Evolutionary conservation across 768 basidiomycete species (phyloP).

Genomic region (Kwoniella mangroviensis): DNA sequence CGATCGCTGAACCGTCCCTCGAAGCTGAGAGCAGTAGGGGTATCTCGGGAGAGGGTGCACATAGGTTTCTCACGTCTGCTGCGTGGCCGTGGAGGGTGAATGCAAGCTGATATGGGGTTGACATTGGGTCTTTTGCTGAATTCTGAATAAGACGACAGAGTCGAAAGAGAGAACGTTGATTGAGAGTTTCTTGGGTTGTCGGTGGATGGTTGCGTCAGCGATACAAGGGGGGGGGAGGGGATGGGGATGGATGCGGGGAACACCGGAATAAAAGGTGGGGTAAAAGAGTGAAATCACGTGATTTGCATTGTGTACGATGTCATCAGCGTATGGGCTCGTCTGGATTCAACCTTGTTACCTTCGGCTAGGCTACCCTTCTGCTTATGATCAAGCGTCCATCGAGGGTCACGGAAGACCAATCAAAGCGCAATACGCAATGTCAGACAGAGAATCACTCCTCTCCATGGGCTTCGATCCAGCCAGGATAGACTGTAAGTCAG

Average conservation of each 20-base stretch:
- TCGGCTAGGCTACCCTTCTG: too few species aligned
- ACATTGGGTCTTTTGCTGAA: slow-evolving; percentile 11
- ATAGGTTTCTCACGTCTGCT: slow-evolving; percentile 79
- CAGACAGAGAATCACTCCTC: slow-evolving; percentile 62
- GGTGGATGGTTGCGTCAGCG: neutral
- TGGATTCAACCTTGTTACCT: too few species aligned
- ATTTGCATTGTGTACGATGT: neutral
- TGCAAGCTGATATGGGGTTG: slow-evolving; percentile 63
- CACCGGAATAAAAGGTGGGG: neutral
- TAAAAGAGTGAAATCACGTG: neutral
- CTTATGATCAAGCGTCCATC: too few species aligned
- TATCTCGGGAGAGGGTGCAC: slow-evolving; percentile 73
- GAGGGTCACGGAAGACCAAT: too few species aligned
- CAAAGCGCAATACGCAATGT: neutral
- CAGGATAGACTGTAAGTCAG: slow-evolving; percentile 78
- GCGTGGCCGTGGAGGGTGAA: slow-evolving; percentile 72
- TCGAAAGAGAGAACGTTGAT: neutral
- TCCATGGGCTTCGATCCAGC: slow-evolving; percentile 85
- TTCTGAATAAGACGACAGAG: neutral
- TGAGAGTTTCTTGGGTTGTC: neutral
- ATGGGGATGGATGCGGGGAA: neutral
- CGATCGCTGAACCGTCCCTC: slow-evolving; percentile 85
- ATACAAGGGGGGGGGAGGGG: neutral
- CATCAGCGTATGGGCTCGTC: neutral
- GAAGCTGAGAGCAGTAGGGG: slow-evolving; percentile 78